These are phyloP conservation scores for Ephemerocybe angulata DNA, from an alignment of 768 basidiomycete species.

Conservation along the genomic window DNA sequence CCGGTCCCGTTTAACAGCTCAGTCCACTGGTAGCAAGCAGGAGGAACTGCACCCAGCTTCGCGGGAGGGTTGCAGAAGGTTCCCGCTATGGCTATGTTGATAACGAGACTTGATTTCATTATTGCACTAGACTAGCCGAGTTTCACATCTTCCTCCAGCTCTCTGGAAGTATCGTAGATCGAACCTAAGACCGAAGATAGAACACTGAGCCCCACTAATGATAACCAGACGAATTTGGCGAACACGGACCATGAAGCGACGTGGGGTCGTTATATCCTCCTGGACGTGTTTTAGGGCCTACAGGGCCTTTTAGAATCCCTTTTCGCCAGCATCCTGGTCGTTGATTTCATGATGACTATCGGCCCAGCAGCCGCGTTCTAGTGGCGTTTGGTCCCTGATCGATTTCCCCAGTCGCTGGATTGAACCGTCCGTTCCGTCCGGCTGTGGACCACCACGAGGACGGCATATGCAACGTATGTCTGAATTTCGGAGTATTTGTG, in stretches of 20 bases:
- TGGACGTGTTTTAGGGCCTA: not conserved
- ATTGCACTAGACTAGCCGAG: not conserved
- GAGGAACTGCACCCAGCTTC: no score
- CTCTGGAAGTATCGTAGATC: no score
- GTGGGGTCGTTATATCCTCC: not conserved
- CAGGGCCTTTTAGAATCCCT: not conserved
- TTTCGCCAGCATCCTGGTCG: not conserved
- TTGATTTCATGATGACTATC: slow-evolving; percentile 2
- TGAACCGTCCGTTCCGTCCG: not conserved
- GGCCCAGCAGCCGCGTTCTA: not conserved
- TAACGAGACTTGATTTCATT: not conserved
- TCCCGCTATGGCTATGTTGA: not conserved
- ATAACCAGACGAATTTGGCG: no score
- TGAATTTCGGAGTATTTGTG: no score
- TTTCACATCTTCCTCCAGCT: no score
- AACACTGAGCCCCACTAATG: not conserved
- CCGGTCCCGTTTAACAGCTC: no score
- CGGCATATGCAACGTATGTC: no score
- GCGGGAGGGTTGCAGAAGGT: not conserved
- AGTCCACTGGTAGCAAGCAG: no score
- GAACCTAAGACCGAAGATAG: no score
- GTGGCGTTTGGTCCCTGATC: not conserved
- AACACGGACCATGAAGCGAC: slow-evolving; percentile 12
- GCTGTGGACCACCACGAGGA: not conserved
- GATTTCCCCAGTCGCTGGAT: not conserved